Evolutionary conservation across 306 rosid genomes (phyloP), one percentile per base, ranked within the genome.

Genomic region (Rosa multiflora): DNA sequence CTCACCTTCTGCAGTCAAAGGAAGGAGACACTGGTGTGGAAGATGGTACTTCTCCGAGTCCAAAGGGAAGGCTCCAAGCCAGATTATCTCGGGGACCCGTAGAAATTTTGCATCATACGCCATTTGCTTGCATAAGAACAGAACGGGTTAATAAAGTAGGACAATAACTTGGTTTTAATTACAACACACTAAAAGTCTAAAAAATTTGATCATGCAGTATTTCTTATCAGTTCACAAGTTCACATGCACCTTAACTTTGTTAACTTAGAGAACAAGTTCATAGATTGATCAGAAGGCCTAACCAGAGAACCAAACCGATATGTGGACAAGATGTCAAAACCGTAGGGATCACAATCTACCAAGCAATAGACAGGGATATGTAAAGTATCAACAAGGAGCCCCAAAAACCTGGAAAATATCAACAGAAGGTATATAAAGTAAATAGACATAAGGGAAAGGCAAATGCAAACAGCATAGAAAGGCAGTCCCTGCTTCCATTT

Each of bases 321-420:
- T 71, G 95, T 94, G 75, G 90, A 88, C 72, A 94, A 84, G 80
- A 94, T 94, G 87, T 94, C 97, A 75, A 94, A 91, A 64, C 99
- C 97, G 42, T 92, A 91, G 7, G 99, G 97, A 88, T 94, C 98
- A 89, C 99, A 92, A 81, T 94, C 99, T 69, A 94, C 99, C 94
- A 94, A 79, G 80, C 97, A 91, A 86, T 89, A 91, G 67, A 83
- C 85, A 70, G 97, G 97, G 15, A 94, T 80, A 82, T 63, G 82
- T 86, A 92, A 84, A 71, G 79, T 82, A 64, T 89, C 97, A 71
- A 92, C 85, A 48, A 94, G 95, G 82, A 91, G 97, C 82, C 97
- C 92, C 93, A 94, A 78, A 86, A 94, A 92, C 94, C 99, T 94
- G 84, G 72, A 49, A 73, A 67, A 75, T 75, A 80, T 47, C 75